These are phyloP conservation scores for Eucommia ulmoides DNA, from an alignment of 257 asterid species.

Conservation along the genomic window DNA sequence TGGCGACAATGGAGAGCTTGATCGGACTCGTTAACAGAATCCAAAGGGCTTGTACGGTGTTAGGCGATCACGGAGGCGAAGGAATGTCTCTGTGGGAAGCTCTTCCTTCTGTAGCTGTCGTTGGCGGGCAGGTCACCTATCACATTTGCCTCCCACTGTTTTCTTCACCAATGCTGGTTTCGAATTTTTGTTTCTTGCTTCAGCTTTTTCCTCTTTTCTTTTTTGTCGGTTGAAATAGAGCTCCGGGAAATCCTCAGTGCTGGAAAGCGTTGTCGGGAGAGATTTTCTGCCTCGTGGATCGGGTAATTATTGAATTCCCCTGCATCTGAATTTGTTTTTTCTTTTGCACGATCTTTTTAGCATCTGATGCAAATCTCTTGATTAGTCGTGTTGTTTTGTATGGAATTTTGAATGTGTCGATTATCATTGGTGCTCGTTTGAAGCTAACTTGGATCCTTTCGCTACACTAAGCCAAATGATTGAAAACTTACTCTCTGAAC, in stretches of 20 bases:
- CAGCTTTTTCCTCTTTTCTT: not conserved
- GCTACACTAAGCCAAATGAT: no score
- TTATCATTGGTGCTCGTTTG: no score
- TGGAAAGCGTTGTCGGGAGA: conserved; percentile 95
- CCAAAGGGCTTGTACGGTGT: conserved; percentile 90
- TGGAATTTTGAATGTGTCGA: no score
- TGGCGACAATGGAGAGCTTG: conserved; percentile 95
- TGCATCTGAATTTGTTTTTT: not conserved
- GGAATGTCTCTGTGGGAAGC: conserved; percentile 99
- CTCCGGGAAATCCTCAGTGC: conserved; percentile 92
- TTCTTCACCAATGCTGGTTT: not conserved
- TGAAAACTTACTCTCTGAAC: no score
- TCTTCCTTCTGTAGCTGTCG: conserved; percentile 97
- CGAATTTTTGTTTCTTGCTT: no score
- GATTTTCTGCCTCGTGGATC: conserved; percentile 99
- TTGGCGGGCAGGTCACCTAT: conserved; percentile 82
- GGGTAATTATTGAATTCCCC: conserved; percentile 24
- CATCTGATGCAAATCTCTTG: conserved; percentile 5
- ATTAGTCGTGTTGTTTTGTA: no score
- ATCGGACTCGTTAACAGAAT: conserved; percentile 85
- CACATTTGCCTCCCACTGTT: not conserved
- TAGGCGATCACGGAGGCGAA: conserved; percentile 99
- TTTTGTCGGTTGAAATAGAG: conserved; percentile 35
- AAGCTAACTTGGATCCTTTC: no score
- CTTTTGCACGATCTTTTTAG: not conserved